Evolutionary conservation across 148 eudicot species (phyloP), one percentile per base, ranked within the genome.

Genomic region (Silene latifolia): DNA sequence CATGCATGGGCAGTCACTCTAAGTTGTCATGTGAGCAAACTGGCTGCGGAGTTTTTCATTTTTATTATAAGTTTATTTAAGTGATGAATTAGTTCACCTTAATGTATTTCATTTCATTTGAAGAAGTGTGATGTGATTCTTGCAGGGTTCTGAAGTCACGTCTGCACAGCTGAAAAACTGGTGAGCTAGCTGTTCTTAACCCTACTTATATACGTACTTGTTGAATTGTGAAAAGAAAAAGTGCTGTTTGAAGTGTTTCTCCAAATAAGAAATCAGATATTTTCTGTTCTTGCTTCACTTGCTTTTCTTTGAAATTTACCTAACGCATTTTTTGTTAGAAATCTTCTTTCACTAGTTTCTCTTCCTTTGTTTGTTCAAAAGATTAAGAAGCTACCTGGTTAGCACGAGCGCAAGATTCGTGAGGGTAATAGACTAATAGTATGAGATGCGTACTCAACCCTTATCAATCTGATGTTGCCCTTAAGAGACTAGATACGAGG

Each of bases 91-190:
- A 47, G 20, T 65, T 23, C 51, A 13, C 51, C 56, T 72, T 4
- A 62, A 24, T 67, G 25, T 24, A 75, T 72, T 12, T 0, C 69
- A 24, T 58, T 76, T 67, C 66, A 58, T 82, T 80, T 67, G 19
- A 63, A 27, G 15, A 29, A 72, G 63, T 23, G 72, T 35, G 77
- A 57, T 80, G 44, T 78, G 74, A 75, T 82, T 71, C 68, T 84
- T 77, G 75, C 87, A 93, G 98, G 98, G 98, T 74, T 79, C 97
- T 77, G 98, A 93, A 81, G 88, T 93, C 74, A 87, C 98, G 25
- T 57, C 84, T 77, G 79, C 89, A 57, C 95, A 93, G 79, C 85
- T 95, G 21, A 95, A 92, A 79, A 95, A 92, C 80, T 95, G 99
- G 99, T 92, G 81, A 86, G 86, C 57, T 35, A 57, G 10, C 64